A percentile compares a stretch with the other conserved stretches of the same genome.
These are phyloP conservation scores for Pseudogymnoascus sp. DNA, from an alignment of 2,329 filamentous ascomycete species.

Conservation along the genomic window DNA sequence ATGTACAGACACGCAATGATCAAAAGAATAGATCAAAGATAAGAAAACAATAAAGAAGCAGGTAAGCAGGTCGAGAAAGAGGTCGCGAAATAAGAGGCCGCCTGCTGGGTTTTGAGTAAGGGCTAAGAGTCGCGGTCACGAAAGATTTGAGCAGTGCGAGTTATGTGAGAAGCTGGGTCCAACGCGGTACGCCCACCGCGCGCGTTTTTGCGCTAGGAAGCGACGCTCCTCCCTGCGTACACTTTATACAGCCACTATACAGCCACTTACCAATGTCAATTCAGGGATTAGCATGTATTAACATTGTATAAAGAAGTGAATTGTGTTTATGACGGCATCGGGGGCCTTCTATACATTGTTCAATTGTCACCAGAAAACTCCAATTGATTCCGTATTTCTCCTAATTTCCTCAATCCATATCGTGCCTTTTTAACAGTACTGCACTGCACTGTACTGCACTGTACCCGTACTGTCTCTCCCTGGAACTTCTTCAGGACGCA, in stretches of 20 bases:
- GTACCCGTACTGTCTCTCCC: background rate
- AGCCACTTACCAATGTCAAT: conserved; percentile 1
- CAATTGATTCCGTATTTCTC: background rate
- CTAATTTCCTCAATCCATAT: background rate
- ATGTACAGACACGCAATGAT: background rate
- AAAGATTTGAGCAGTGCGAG: conserved; percentile 5
- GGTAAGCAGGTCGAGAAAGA: background rate
- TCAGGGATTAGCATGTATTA: background rate
- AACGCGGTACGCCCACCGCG: conserved; percentile 9
- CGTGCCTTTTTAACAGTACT: background rate
- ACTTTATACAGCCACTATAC: conserved; percentile 6
- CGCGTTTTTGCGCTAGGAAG: conserved; percentile 9
- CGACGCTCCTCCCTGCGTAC: conserved; percentile 7
- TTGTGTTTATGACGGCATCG: conserved; percentile 1
- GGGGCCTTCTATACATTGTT: background rate
- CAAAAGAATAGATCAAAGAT: conserved; percentile 1
- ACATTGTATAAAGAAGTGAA: background rate
- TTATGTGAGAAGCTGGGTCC: conserved; percentile 9
- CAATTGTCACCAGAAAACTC: background rate
- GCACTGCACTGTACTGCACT: background rate
- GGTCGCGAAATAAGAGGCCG: conserved; percentile 3
- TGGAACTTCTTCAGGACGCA: background rate
- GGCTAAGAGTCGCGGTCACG: conserved; percentile 10
- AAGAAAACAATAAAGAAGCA: background rate
- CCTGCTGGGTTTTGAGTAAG: conserved; percentile 7